phyloP scores from a whole-genome alignment of 2,329 filamentous ascomycete genomes.

The Diaporthe sp. region DNA sequence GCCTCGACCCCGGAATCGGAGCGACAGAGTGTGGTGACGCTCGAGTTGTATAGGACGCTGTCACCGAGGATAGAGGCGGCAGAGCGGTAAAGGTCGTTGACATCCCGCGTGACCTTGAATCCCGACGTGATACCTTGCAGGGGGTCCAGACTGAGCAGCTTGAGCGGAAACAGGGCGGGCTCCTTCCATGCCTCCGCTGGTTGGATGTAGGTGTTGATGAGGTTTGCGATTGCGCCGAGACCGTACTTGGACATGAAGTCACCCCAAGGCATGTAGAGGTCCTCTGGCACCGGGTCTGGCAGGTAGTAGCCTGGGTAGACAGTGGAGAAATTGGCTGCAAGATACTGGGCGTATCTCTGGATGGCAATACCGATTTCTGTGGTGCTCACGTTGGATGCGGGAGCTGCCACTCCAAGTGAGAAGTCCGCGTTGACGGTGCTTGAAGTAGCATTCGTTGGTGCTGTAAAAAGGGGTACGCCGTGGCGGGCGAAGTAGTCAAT shows the following conservation, averaged over 20 bases:
- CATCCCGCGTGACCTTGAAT: conserved; percentile 29
- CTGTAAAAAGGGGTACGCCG: conserved; percentile 10
- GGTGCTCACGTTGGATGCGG: conserved; percentile 8
- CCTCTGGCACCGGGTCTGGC: conserved; percentile 34
- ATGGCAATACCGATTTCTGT: conserved; percentile 9
- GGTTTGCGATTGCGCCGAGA: conserved; percentile 34
- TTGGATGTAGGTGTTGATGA: conserved; percentile 15
- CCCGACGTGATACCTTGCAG: conserved; percentile 5
- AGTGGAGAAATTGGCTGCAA: conserved; percentile 27
- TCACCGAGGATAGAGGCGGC: conserved; percentile 27
- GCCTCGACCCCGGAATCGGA: conserved; percentile 4
- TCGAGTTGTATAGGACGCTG: conserved; percentile 32
- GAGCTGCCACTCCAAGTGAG: conserved; percentile 17
- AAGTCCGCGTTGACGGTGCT: conserved; percentile 25
- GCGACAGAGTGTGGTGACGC: background rate
- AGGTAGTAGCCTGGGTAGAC: conserved; percentile 40
- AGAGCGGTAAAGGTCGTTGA: conserved; percentile 32
- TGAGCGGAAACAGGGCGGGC: conserved; percentile 24
- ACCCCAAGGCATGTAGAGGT: conserved; percentile 26
- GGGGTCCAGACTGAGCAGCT: conserved; percentile 21
- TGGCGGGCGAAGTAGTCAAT: conserved; percentile 59
- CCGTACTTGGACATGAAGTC: conserved; percentile 28
- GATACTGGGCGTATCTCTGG: conserved; percentile 16
- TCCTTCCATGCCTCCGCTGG: conserved; percentile 18
- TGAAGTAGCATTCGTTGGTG: conserved; percentile 1